Percentiles rank a stretch among this genome's conserved stretches.
Conservation (phyloP, 1,284 basidiomycete genomes). For the Stygiomarasmius scandens region DNA sequence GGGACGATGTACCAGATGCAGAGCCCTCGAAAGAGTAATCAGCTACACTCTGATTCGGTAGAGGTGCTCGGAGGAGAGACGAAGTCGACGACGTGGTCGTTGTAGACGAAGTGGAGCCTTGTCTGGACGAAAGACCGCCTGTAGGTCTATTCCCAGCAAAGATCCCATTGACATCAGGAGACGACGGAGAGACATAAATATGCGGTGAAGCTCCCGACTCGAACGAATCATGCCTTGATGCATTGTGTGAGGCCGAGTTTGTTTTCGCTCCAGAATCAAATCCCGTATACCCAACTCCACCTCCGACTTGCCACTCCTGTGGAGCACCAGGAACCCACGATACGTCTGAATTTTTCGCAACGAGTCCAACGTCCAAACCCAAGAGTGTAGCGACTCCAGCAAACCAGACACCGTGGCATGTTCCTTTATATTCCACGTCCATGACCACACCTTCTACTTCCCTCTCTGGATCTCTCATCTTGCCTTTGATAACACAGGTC, state of each 20-base stretch:
- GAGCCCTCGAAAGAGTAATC: constrained; percentile 76
- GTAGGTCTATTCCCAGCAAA: neutral
- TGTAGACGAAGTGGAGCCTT: constrained; percentile 42
- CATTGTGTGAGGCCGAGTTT: constrained; percentile 22
- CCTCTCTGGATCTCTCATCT: constrained; percentile 38
- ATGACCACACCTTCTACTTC: constrained; percentile 64
- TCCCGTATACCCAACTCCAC: constrained; percentile 69
- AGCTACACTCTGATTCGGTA: constrained; percentile 60
- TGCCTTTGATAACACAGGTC: constrained; percentile 59
- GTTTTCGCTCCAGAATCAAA: constrained; percentile 53
- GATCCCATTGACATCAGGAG: constrained; percentile 7
- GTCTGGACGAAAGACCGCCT: constrained; percentile 31
- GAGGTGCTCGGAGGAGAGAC: constrained; percentile 70
- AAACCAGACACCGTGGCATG: constrained; percentile 76
- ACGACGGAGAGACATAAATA: constrained; percentile 23
- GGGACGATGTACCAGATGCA: constrained; percentile 49
- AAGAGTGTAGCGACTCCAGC: constrained; percentile 79
- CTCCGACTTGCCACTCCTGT: constrained; percentile 60
- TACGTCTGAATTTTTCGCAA: constrained; percentile 67
- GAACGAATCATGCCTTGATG: constrained; percentile 46
- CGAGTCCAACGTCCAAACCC: constrained; percentile 74
- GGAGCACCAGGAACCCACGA: constrained; percentile 59
- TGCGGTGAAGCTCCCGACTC: constrained; percentile 38
- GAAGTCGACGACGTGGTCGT: constrained; percentile 45
- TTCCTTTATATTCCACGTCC: constrained; percentile 69